These are phyloP conservation scores for Fusarium sp. DNA, from an alignment of 2,329 filamentous ascomycete species.

Conservation along the genomic window DNA sequence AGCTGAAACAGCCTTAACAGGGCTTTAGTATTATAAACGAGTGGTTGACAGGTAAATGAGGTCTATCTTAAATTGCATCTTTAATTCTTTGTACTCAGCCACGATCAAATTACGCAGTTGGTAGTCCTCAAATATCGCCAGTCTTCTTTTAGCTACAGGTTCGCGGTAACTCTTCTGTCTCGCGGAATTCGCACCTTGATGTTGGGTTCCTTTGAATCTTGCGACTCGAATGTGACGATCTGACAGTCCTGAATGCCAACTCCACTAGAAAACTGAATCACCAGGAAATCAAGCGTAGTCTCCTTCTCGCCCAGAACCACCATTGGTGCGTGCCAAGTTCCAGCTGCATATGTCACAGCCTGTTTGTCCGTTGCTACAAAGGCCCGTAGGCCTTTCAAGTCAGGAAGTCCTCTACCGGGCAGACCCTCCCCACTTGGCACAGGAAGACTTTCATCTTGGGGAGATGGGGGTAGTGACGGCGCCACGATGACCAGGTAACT, in stretches of 20 bases:
- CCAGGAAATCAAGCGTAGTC: conserved; percentile 84
- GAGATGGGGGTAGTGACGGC: conserved; percentile 73
- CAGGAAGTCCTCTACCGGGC: conserved; percentile 77
- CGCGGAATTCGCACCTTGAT: conserved; percentile 52
- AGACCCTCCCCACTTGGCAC: conserved; percentile 57
- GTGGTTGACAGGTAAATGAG: neutral
- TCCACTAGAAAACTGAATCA: conserved; percentile 90
- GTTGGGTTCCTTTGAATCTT: conserved; percentile 58
- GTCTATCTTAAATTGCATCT: conserved; percentile 25
- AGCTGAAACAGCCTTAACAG: conserved; percentile 24
- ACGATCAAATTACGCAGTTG: conserved; percentile 31
- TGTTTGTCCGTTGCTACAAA: conserved; percentile 85
- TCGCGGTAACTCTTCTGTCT: conserved; percentile 26
- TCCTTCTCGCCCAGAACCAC: conserved; percentile 77
- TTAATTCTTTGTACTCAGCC: conserved; percentile 28
- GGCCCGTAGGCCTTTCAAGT: conserved; percentile 77
- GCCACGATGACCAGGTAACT: conserved; percentile 91
- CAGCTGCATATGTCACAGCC: conserved; percentile 91
- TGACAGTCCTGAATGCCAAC: conserved; percentile 90
- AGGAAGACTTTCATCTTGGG: conserved; percentile 46
- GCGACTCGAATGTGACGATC: conserved; percentile 69
- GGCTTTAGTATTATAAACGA: neutral
- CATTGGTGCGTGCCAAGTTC: conserved; percentile 98
- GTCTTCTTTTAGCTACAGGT: conserved; percentile 25
- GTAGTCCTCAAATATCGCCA: conserved; percentile 31